Percentiles rank a stretch among this genome's conserved stretches.
phyloP scores from a whole-genome alignment of 768 basidiomycete genomes.

The Kwoniella shandongensis region DNA sequence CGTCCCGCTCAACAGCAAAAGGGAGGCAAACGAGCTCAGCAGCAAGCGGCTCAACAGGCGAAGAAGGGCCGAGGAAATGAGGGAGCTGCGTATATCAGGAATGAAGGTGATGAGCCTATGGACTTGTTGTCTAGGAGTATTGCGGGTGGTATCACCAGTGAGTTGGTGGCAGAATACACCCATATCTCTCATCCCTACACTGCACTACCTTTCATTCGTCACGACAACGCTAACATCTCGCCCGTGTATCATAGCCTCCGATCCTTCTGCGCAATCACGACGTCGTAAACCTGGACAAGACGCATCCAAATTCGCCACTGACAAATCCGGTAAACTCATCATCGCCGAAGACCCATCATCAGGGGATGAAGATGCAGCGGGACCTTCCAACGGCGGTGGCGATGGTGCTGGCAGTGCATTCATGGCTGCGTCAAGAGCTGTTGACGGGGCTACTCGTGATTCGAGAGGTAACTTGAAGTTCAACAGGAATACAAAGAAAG shows the following conservation, averaged over 20 bases:
- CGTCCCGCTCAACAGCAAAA: constrained; percentile 14
- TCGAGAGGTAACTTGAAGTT: constrained; percentile 84
- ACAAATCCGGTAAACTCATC: constrained; percentile 58
- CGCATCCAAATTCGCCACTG: constrained; percentile 79
- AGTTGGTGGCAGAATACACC: constrained; percentile 27
- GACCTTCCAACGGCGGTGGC: constrained; percentile 12
- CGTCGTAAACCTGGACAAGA: constrained; percentile 81
- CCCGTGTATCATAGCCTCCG: constrained; percentile 21
- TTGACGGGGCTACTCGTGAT: constrained; percentile 86
- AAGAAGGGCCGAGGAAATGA: constrained; percentile 49
- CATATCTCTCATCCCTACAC: no score
- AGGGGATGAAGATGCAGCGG: constrained; percentile 55
- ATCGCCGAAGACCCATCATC: constrained; percentile 53
- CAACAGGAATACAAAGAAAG: constrained; percentile 95
- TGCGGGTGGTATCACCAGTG: constrained; percentile 54
- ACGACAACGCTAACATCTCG: no score
- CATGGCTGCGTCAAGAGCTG: constrained; percentile 74
- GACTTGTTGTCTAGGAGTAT: constrained; percentile 76
- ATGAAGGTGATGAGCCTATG: constrained; percentile 92
- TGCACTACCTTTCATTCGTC: not conserved
- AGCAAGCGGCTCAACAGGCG: constrained; percentile 16
- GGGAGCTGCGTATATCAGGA: constrained; percentile 61
- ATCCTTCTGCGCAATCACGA: constrained; percentile 42
- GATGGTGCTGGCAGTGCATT: constrained; percentile 65
- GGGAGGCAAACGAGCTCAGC: constrained; percentile 21